Conservation (phyloP, 768 basidiomycete species). For the Pleurotus citrinopileatus region DNA sequence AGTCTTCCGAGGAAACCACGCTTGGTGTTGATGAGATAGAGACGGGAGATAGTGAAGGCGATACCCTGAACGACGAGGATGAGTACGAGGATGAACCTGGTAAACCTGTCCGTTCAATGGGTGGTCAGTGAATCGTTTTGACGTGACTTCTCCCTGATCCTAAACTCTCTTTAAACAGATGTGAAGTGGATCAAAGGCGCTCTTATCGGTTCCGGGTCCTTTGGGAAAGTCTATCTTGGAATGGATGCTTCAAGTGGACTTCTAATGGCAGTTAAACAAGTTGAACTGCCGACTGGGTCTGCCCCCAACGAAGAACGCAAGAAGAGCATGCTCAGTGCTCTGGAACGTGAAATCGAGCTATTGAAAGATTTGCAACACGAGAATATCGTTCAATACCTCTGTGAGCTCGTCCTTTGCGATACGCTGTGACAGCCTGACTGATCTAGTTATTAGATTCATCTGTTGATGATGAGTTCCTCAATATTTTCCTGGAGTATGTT, state of each 20-base stretch:
- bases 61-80: constrained; percentile 43
- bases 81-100: constrained; percentile 48
- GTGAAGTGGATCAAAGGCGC: constrained; percentile 98
- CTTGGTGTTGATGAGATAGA: constrained; percentile 32
- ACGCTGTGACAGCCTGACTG: not conserved
- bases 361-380: constrained; percentile 90
- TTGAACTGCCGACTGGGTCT: constrained; percentile 82
- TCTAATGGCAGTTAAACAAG: constrained; percentile 98
- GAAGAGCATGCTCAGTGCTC: constrained; percentile 86
- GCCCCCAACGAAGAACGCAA: constrained; percentile 90
- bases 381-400: constrained; percentile 98
- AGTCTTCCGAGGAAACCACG: constrained; percentile 31
- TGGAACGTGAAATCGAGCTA: constrained; percentile 93
- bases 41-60: constrained; percentile 31
- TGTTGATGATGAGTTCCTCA: constrained; percentile 84
- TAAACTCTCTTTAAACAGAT: constrained; percentile 37
- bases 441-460: constrained; percentile 73
- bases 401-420: constrained; percentile 43
- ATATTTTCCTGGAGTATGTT: constrained; percentile 97
- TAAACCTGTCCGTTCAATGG: constrained; percentile 47
- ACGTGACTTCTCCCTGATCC: constrained; percentile 1
- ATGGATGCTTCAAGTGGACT: constrained; percentile 91
- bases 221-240: constrained; percentile 92
- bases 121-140: constrained; percentile 36
- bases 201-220: constrained; percentile 91